phyloP scores from a whole-genome alignment of 1,284 basidiomycete species.

The Ceraceosorus guamensis region DNA sequence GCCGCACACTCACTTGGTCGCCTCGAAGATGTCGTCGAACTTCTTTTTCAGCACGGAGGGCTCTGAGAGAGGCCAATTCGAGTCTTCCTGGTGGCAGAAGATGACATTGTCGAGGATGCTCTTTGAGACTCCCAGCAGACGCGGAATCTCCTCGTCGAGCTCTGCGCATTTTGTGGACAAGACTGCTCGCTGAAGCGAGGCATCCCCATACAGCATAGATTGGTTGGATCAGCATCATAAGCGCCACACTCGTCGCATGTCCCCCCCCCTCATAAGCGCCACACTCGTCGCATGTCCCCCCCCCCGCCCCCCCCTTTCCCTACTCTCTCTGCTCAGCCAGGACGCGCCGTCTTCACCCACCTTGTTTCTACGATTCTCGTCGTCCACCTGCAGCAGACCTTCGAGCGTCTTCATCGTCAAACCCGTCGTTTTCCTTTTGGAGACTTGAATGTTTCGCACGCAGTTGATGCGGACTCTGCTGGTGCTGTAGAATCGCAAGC shows the following conservation, averaged over 20 bases:
- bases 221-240: too few relatives aligned
- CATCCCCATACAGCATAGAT: too few relatives aligned
- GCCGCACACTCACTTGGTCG: conserved; percentile 59
- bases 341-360: conserved; percentile 50
- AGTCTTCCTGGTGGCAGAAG: conserved; percentile 99
- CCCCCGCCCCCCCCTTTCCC: too few relatives aligned
- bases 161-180: conserved; percentile 54
- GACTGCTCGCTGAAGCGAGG: conserved; percentile 23
- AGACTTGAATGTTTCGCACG: conserved; percentile 84
- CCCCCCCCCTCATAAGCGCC: too few relatives aligned
- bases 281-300: too few relatives aligned
- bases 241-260: too few relatives aligned
- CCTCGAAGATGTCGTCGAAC: conserved; percentile 98
- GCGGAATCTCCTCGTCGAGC: conserved; percentile 85
- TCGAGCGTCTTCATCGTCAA: conserved; percentile 98
- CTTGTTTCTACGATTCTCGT: conserved; percentile 65
- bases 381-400: conserved; percentile 71
- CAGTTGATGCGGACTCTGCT: conserved; percentile 72
- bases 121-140: conserved; percentile 80
- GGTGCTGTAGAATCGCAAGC: conserved; percentile 82
- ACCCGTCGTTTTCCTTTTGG: conserved; percentile 65
- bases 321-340: too few relatives aligned
- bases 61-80: conserved; percentile 94
- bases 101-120: conserved; percentile 97
- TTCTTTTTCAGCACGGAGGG: conserved; percentile 90